Evolutionary conservation across 2,329 filamentous ascomycete genomes (phyloP), one percentile per base, ranked within the genome.

Genomic region (Acrodontium crateriforme): DNA sequence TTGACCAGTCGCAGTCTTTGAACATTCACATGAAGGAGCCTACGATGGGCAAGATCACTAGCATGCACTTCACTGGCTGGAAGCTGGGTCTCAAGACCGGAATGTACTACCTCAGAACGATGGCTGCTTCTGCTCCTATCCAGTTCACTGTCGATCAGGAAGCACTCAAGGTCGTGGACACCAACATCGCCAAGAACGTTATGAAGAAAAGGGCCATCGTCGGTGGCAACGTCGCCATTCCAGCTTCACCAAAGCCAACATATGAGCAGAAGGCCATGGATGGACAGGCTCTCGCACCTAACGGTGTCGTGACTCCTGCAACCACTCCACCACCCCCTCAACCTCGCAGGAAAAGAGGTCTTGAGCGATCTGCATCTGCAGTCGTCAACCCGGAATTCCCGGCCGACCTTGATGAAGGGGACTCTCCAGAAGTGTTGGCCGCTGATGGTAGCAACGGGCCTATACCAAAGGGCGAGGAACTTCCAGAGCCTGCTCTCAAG

Each of bases 21-120:
- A 98, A 98, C 69, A 95, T 98, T 45, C 89, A 98, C 68, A 84
- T 98, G 78, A 92, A 91, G 60, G 87, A 95, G 51, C 89, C 89
- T 22, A 93, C 85, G 28, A 95, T 98, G 87, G 89, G 89, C 62
- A 98, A 98, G 71, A 93, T 98, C 58, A 98, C 89, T 35, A 89
- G 79, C 57, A 98, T 98, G 89, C 89, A 98, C 66, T 98, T 98
- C 53, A 73, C 89, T 26, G 89, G 89, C 47, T 98, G 89, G 89
- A 98, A 95, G 70, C 76, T 95, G 42, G 89, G 89, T 50, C 73
- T 98, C 45, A 98, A 98, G 78, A 98, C 89, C 18, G 89, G 89
- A 65, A 95, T 98, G 89, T 98, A 98, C 75, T 98, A 98, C 62
- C 76, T 98, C 46, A 83, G 89, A 49, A 98, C 89, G 25, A 89